Evolutionary conservation across 176 grass and related monocot species (phyloP), one percentile per base, ranked within the genome.

Genomic region (Phoenix dactylifera): DNA sequence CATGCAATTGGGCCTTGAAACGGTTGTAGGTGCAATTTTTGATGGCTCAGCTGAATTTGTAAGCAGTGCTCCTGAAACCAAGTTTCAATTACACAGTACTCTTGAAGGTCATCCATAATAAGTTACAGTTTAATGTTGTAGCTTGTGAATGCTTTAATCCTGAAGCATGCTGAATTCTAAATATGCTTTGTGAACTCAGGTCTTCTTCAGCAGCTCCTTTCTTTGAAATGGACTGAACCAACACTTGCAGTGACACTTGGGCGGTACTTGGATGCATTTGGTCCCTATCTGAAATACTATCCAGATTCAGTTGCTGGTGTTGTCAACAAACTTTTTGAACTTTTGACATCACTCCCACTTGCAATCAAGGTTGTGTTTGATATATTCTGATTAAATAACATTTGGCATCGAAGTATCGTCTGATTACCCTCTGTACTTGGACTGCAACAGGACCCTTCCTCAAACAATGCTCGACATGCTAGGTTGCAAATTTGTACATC

Each of bases 291-390:
- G 68, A 91, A 81, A 66, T 71, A 97, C 62, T 80, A 88, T 75
- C 81, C 93, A 32, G 87, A 97, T 62, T 85, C 84, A 78, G 87
- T 91, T 70, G 84, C 76, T 22, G 77, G 84, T 73, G 65, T 97
- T 75, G 78, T 97, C 57, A 85, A 88, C 72, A 97, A 91, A 76
- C 87, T 97, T 80, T 97, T 97, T 88, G 84, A 88, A 53, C 69
- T 88, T 62, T 77, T 97, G 58, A 88, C 93, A 52, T 88, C 80
- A 70, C 78, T 97, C 51, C 93, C 93, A 2, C 78, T 87, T 68
- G 65, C 26, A 39, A 35, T 68, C 26, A 68, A 68, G 65, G 65
- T 68, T 65, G 15, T 35, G 23, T 2, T 44, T 44, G 35, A 44
- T 44, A 14, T 44, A 44, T 44, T 44, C 35, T 44, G 35, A 44